Base-by-base conservation (phyloP, 1,139 yeast species). In the Barnettozyma hawaiiensis region DNA sequence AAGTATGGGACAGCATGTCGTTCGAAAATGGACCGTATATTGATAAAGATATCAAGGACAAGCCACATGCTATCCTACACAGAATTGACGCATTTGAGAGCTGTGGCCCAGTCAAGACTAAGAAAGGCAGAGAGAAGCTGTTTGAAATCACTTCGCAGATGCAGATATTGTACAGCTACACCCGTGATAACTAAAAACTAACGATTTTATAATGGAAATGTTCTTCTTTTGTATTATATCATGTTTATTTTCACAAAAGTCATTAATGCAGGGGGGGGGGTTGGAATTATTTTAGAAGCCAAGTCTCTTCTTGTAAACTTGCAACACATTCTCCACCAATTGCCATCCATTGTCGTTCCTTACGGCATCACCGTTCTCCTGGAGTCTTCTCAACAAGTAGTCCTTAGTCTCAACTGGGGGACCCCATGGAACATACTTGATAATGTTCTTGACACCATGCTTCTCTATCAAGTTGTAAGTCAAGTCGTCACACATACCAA, bases 341-440 rank as follows among this genome's bases (percentile, higher is more conserved):
- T 82, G 82, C 76, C 83, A 79, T 31, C 97, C 97, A 50, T 86
- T 87, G 62, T 85, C 95, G 45, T 73, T 72, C 67, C 94, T 81
- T 8, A 89, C 96, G 12, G 97, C 96, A 64, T 90, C 97, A 26
- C 96, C 96, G 59, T 92, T 92, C 68, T 92, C 98, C 66, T 90
- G 97, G 52, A 92, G 72, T 66, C 98, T 78, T 71, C 98, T 82
- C 51, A 83, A 71, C 53, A 92, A 69, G 62, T 92, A 92, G 54
- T 87, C 95, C 67, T 86, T 87, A 45, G 97, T 89, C 66, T 92
- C 97, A 53, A 78, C 67, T 45, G 96, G 95, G 31, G 97, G 97
- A 9, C 97, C 97, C 97, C 97, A 92, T 15, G 97, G 95, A 51
- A 92, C 96, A 61, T 90, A 92, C 65, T 90, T 90, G 66, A 90